Conservation (phyloP, 768 basidiomycete genomes). For the Mycena kentingensis region DNA sequence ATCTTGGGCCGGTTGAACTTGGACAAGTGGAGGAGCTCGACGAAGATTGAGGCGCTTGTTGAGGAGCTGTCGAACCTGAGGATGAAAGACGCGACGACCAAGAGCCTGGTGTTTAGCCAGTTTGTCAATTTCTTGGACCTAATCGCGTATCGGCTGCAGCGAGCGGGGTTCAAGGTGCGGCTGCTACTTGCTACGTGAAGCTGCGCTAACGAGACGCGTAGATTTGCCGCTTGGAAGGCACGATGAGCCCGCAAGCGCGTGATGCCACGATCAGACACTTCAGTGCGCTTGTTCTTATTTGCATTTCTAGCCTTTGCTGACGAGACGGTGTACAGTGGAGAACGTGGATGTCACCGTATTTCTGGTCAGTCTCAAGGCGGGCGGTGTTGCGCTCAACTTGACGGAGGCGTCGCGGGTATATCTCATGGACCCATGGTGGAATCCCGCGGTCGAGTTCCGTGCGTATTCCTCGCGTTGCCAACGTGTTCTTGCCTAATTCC, state of each 20-base stretch:
- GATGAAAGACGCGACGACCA: constrained; percentile 84
- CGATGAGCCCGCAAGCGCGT: constrained; percentile 94
- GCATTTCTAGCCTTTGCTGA: constrained; percentile 6
- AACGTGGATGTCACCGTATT: constrained; percentile 97
- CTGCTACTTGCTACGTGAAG: no score
- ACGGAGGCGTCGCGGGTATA: constrained; percentile 93
- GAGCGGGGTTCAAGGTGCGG: constrained; percentile 84
- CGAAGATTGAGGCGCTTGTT: constrained; percentile 94
- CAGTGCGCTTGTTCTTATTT: constrained; percentile 51
- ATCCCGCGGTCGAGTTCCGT: constrained; percentile 92
- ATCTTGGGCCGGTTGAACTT: constrained; percentile 90
- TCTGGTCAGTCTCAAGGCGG: constrained; percentile 93
- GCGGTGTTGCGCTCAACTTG: constrained; percentile 88
- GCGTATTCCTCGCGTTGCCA: constrained; percentile 32
- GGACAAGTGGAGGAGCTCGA: constrained; percentile 90
- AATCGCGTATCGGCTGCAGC: constrained; percentile 89
- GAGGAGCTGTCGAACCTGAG: constrained; percentile 91
- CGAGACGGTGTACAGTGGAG: constrained; percentile 56
- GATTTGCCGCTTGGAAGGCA: constrained; percentile 94
- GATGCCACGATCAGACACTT: constrained; percentile 95
- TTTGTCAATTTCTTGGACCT: constrained; percentile 93
- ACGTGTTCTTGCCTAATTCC: constrained; percentile 1
- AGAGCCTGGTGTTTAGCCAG: constrained; percentile 96
- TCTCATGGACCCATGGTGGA: constrained; percentile 99
- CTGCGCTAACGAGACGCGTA: constrained; percentile 36